Evolutionary conservation across 768 basidiomycete species (phyloP).

Genomic region (Russula sp.): DNA sequence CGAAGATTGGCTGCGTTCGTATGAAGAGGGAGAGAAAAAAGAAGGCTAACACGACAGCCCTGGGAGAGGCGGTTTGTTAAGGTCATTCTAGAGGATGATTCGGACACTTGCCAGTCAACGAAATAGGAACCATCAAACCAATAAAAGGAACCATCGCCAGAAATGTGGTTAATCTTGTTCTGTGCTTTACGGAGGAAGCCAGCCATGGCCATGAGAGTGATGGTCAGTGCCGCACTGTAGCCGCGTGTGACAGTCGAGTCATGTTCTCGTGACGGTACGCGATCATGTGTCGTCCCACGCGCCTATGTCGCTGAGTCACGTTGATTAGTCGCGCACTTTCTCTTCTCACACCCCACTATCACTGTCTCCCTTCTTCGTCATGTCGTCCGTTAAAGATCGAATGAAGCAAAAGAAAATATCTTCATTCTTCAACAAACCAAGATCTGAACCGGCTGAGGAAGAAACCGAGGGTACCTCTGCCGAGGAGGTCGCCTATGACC

Average conservation of each 20-base stretch:
- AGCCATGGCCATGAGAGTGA: neutral
- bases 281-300: neutral
- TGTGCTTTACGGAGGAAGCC: constrained; percentile 3
- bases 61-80: constrained; percentile 19
- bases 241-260: constrained; percentile 6
- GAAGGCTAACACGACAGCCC: constrained; percentile 33
- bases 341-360: neutral
- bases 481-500: neutral
- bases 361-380: constrained; percentile 4
- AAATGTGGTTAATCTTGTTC: constrained; percentile 18
- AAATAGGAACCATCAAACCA: constrained; percentile 40
- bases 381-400: constrained; percentile 16
- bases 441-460: constrained; percentile 11
- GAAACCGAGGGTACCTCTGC: constrained; percentile 12
- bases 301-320: neutral
- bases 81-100: neutral
- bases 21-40: constrained; percentile 41
- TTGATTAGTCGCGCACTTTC: neutral
- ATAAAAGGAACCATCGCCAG: constrained; percentile 25
- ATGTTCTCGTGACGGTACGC: constrained; percentile 14
- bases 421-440: constrained; percentile 12
- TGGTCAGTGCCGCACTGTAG: too few relatives aligned
- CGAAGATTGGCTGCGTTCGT: constrained; percentile 29
- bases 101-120: constrained; percentile 44
- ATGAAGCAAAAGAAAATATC: constrained; percentile 22